Percentiles rank a stretch among this genome's conserved stretches.
Conservation (phyloP, 352 stramenopile genomes). For the Nothophytophthora sp. region DNA sequence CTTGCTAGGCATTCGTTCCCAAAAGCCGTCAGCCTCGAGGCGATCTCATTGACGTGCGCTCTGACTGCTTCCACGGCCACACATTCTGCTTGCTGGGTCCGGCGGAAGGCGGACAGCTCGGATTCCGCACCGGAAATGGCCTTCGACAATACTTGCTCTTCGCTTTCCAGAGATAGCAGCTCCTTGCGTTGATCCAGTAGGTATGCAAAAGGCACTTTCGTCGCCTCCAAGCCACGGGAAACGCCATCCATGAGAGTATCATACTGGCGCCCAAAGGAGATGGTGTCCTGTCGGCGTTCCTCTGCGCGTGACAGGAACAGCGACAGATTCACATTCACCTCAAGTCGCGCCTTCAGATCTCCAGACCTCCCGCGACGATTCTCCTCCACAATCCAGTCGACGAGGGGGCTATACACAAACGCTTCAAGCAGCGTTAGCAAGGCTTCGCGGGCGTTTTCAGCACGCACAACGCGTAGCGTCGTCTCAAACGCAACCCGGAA, state of each 20-base stretch:
- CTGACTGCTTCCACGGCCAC: slow-evolving; percentile 2
- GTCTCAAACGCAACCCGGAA: slow-evolving; percentile 78
- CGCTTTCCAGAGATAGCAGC: slow-evolving; percentile 20
- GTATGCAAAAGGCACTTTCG: slow-evolving; percentile 13
- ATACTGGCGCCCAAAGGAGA: slow-evolving; percentile 44
- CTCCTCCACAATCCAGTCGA: slow-evolving; percentile 69
- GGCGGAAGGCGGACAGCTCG: slow-evolving; percentile 9
- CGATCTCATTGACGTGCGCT: slow-evolving; percentile 8
- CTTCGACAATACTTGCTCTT: slow-evolving; percentile 26
- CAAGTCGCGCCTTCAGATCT: slow-evolving; percentile 69
- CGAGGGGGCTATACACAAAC: slow-evolving; percentile 87
- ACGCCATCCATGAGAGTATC: slow-evolving; percentile 24
- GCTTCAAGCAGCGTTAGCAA: slow-evolving; percentile 78
- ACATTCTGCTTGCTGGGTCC: slow-evolving; percentile 8
- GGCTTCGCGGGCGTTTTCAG: slow-evolving; percentile 61
- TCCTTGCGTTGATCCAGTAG: slow-evolving; percentile 22
- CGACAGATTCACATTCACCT: slow-evolving; percentile 87
- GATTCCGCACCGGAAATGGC: slow-evolving; percentile 4
- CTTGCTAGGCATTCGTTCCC: slow-evolving; percentile 45
- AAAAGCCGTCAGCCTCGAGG: slow-evolving; percentile 33
- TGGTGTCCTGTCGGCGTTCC: slow-evolving; percentile 70
- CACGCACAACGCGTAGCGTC: slow-evolving; percentile 70
- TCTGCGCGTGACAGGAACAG: slow-evolving; percentile 80
- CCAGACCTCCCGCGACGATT: slow-evolving; percentile 31
- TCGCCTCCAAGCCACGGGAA: slow-evolving; percentile 9